Conservation (phyloP, 176 grass and related monocot species). For the Metroxylon sagu region DNA sequence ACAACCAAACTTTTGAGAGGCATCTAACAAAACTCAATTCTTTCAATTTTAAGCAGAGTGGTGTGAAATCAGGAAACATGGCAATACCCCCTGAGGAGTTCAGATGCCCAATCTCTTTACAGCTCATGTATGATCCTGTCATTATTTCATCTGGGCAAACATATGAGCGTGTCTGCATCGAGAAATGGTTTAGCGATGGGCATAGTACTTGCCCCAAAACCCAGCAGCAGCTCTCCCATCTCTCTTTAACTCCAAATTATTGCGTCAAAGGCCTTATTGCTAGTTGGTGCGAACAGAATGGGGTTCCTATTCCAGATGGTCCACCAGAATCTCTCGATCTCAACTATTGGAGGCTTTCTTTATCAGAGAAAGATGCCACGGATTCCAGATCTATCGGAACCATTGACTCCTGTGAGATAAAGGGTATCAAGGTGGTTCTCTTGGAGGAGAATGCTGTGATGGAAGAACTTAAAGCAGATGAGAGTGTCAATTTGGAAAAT, state of each 20-base stretch:
- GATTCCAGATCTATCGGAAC: conserved; percentile 15
- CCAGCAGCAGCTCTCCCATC: conserved; percentile 51
- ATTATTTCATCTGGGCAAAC: conserved; percentile 80
- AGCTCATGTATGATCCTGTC: conserved; percentile 85
- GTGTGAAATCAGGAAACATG: conserved; percentile 57
- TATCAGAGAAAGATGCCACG: conserved; percentile 24
- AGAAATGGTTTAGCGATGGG: conserved; percentile 70
- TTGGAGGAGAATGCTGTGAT: conserved; percentile 14
- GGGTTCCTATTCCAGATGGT: conserved; percentile 36
- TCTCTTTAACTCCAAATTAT: conserved; percentile 67
- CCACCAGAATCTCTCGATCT: conserved; percentile 72
- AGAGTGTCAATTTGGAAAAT: no score
- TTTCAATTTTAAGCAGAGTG: conserved; percentile 45
- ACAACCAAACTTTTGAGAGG: conserved; percentile 18
- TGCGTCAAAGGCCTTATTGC: conserved; percentile 71
- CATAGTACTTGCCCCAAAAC: conserved; percentile 78
- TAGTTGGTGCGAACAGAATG: conserved; percentile 81
- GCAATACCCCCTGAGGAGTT: conserved; percentile 71
- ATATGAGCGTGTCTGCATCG: conserved; percentile 83
- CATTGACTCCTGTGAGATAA: neutral
- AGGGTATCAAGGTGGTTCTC: conserved; percentile 6
- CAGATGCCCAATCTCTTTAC: conserved; percentile 81
- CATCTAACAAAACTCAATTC: conserved; percentile 25
- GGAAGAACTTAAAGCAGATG: no score
- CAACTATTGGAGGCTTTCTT: conserved; percentile 41